Conservation (phyloP, 306 rosid genomes). For the Canavalia ensiformis region DNA sequence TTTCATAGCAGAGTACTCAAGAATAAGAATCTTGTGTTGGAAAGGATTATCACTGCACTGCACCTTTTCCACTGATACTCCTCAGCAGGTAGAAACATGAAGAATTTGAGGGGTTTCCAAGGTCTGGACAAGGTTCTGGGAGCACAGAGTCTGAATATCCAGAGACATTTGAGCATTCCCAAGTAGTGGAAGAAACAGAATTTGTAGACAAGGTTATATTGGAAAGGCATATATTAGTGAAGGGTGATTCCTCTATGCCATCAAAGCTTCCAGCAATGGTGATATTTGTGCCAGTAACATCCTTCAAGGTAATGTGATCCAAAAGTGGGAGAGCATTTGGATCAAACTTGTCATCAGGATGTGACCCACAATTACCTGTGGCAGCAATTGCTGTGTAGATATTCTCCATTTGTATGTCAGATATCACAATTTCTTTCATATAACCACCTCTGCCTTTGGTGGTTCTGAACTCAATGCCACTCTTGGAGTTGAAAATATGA, state of each 20-base stretch:
- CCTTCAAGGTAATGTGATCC: constrained; percentile 69
- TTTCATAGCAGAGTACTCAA: constrained; percentile 41
- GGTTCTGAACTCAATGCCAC: constrained; percentile 82
- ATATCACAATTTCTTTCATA: constrained; percentile 67
- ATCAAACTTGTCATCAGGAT: constrained; percentile 90
- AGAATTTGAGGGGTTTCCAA: constrained; percentile 58
- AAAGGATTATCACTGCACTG: constrained; percentile 61
- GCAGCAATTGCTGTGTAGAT: constrained; percentile 73
- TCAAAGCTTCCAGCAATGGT: constrained; percentile 73
- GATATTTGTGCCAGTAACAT: constrained; percentile 75
- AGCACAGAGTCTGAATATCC: constrained; percentile 80
- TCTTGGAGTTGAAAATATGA: constrained; percentile 69
- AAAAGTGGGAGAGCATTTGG: constrained; percentile 84
- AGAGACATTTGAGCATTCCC: constrained; percentile 87
- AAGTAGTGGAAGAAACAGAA: constrained; percentile 61
- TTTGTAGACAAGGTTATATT: constrained; percentile 72
- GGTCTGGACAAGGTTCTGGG: constrained; percentile 87
- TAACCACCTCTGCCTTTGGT: constrained; percentile 93
- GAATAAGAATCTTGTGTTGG: constrained; percentile 52
- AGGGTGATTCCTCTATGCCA: constrained; percentile 91
- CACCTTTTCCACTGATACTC: constrained; percentile 54
- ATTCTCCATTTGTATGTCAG: constrained; percentile 74
- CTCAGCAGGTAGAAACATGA: constrained; percentile 64
- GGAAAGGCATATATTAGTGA: constrained; percentile 81
- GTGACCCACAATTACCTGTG: constrained; percentile 80